Conservation (phyloP, 2,329 filamentous ascomycete species). For the Alternaria arbusti region DNA sequence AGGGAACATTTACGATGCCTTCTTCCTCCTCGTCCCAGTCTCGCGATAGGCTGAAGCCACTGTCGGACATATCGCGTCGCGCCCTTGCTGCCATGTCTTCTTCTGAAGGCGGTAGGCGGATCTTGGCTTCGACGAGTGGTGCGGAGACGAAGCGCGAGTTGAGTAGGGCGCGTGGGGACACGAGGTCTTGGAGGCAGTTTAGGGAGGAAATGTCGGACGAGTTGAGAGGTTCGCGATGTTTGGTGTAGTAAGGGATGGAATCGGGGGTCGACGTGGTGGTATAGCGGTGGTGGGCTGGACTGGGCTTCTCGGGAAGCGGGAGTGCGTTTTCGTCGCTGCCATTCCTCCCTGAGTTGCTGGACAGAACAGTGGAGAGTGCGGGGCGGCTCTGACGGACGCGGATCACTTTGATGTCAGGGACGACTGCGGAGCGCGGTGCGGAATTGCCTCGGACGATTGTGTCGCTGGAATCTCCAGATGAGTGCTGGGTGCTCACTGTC, state of each 20-base stretch:
- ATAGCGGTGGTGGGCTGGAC: slow-evolving; percentile 18
- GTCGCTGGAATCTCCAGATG: slow-evolving; percentile 33
- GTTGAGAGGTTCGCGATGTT: slow-evolving; percentile 35
- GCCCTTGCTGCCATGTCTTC: slow-evolving; percentile 31
- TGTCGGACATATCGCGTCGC: slow-evolving; percentile 21
- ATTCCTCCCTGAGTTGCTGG: slow-evolving; percentile 34
- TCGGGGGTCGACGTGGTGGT: slow-evolving; percentile 32
- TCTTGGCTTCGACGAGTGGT: slow-evolving; percentile 47
- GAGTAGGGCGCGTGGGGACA: slow-evolving; percentile 42
- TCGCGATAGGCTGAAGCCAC: slow-evolving; percentile 26
- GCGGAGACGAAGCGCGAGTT: slow-evolving; percentile 47
- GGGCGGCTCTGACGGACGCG: slow-evolving; percentile 38
- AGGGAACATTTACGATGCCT: slow-evolving; percentile 32
- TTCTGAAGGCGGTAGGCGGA: slow-evolving; percentile 43
- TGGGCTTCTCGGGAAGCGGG: slow-evolving; percentile 18
- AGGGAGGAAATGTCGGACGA: slow-evolving; percentile 48
- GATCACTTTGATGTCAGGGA: slow-evolving; percentile 28
- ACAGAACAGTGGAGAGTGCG: slow-evolving; percentile 43
- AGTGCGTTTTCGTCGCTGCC: slow-evolving; percentile 25
- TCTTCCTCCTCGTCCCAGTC: slow-evolving; percentile 29
- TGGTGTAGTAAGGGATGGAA: slow-evolving; percentile 27
- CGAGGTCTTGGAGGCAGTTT: slow-evolving; percentile 48
- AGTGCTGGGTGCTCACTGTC: slow-evolving; percentile 27
- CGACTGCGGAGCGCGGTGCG: slow-evolving; percentile 13
- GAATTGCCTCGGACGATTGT: slow-evolving; percentile 24